Evolutionary conservation across 1,284 basidiomycete genomes (phyloP).

Genomic region (Leccinum brunneo-olivaceum): DNA sequence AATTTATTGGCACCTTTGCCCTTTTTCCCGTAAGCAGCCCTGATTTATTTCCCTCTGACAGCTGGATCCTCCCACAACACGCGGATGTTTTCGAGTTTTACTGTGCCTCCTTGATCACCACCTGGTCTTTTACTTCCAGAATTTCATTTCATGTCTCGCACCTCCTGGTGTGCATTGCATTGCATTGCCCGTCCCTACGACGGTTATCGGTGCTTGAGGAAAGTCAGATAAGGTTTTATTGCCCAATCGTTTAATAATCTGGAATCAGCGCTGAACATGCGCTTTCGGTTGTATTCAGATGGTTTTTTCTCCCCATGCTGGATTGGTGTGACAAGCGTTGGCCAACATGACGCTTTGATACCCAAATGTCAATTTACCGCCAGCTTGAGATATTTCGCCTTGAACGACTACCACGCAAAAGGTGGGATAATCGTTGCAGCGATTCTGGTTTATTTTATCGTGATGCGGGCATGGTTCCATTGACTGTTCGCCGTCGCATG

Average conservation of each 20-base stretch:
- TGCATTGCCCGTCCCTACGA: conserved; percentile 14
- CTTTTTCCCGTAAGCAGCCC: conserved; percentile 1
- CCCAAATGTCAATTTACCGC: conserved; percentile 14
- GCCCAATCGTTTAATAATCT: conserved; percentile 14
- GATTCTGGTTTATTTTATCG: conserved; percentile 3
- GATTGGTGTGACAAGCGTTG: conserved; percentile 6
- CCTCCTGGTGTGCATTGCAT: conserved; percentile 17
- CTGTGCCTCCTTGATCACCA: not conserved
- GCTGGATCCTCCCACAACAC: conserved; percentile 12
- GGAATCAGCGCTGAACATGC: conserved; percentile 18
- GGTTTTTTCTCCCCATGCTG: conserved; percentile 7
- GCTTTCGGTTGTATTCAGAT: conserved; percentile 10
- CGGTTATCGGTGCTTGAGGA: conserved; percentile 9
- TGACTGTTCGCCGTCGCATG: conserved; percentile 1
- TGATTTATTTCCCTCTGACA: conserved; percentile 1
- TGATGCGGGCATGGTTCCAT: conserved; percentile 3
- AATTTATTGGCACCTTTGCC: conserved; percentile 3
- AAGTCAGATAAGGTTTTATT: conserved; percentile 22
- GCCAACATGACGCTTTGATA: not conserved
- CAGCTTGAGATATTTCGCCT: conserved; percentile 4
- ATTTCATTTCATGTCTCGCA: conserved; percentile 17
- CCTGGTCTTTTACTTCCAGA: conserved; percentile 1
- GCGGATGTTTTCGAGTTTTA: conserved; percentile 4
- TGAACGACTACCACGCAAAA: conserved; percentile 6
- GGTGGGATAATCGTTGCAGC: conserved; percentile 1